Evolutionary conservation across 805 yeast genomes (phyloP), one percentile per base, ranked within the genome.

Genomic region (Yamadazyma tumulicola): DNA sequence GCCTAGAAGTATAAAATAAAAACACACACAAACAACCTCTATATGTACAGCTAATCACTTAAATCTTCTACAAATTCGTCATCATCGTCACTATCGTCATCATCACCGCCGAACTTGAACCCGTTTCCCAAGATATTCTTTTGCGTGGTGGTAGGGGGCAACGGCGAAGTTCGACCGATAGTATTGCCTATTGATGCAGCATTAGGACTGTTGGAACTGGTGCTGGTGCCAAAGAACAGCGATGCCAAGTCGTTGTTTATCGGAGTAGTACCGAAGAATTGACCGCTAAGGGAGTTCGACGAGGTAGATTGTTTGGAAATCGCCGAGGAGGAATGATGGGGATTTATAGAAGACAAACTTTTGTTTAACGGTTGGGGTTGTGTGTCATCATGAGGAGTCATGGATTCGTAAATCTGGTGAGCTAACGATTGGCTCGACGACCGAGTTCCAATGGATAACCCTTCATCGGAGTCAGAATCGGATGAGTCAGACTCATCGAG

Each of bases 111-210:
- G 41, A 72, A 71, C 9, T 68, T 49, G 39, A 35, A 37, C 14
- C 22, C 19, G 1, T 59, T 55, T 12, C 54, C 47, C 37, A 63
- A 59, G 11, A 69, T 71, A 47, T 59, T 64, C 24, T 64, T 61
- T n/a, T 69, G 55, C 1, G 69, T 60, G 18, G 69, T 60, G 29
- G 59, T 64, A 4, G 72, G 68, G 3, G 72, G 72, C 30, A 65
- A 52, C 6, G 71, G 69, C 7, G 65, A 51, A 3, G 71, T 42
- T 39, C 65, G 64, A n/a, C n/a, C n/a, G n/a, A n/a, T n/a, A n/a
- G n/a, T n/a, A n/a, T n/a, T n/a, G n/a, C 31, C 30, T 5, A 26
- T 26, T n/a, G n/a, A n/a, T n/a, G n/a, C n/a, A n/a, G n/a, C n/a
- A n/a, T n/a, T n/a, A 8, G 50, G 45, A n/a, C n/a, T n/a, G n/a